A percentile compares a stretch with the other conserved stretches of the same genome.
These are phyloP conservation scores for Chrysopogon serrulatus DNA, from an alignment of 176 grass and related monocot species.

Conservation along the genomic window DNA sequence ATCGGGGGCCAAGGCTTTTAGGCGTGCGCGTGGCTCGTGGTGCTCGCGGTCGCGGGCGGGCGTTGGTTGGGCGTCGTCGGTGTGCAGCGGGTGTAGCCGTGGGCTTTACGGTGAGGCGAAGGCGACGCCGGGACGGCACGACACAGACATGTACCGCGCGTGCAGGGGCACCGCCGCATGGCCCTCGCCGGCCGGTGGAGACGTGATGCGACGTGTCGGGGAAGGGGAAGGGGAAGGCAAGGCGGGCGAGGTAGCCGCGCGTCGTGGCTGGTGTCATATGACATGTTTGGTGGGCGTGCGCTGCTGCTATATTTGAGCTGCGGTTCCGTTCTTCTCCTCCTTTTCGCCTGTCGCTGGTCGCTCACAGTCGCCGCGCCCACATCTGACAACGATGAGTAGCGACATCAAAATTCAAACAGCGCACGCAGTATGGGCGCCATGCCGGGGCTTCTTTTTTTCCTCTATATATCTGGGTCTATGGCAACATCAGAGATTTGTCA, in stretches of 20 bases:
- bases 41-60: neutral
- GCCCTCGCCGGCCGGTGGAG: neutral
- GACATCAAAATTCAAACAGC: neutral
- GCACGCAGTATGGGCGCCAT: neutral
- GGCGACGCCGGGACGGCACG: slow-evolving; percentile 41
- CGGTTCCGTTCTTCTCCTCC: neutral
- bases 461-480: too few species aligned
- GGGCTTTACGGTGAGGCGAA: slow-evolving; percentile 38
- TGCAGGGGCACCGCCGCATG: neutral
- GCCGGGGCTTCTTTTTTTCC: neutral
- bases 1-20: neutral
- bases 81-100: slow-evolving; percentile 28
- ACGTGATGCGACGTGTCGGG: neutral
- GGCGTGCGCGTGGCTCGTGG: slow-evolving; percentile 3
- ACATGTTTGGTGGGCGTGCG: neutral
- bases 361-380: neutral
- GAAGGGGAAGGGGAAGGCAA: neutral
- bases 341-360: neutral
- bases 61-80: slow-evolving; percentile 26
- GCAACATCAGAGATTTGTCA: too few species aligned
- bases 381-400: neutral
- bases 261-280: neutral
- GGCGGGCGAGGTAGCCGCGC: neutral
- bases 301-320: neutral
- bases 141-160: slow-evolving; percentile 24